These are phyloP conservation scores for Paramecium sexaurelia DNA, from an alignment of 73 alveolate species.

Conservation along the genomic window DNA sequence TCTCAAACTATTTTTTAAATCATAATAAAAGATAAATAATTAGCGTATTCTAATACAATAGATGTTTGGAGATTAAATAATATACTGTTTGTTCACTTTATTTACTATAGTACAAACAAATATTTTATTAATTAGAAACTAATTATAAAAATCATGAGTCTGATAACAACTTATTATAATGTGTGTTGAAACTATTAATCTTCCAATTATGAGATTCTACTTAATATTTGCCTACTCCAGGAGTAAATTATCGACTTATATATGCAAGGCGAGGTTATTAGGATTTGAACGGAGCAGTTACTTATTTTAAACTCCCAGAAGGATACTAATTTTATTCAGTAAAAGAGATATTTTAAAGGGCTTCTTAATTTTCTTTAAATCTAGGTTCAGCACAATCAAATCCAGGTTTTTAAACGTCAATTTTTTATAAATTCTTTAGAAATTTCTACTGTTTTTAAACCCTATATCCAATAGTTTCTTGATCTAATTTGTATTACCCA, in stretches of 20 bases:
- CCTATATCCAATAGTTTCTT: background rate
- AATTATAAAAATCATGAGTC: background rate
- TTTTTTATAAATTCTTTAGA: conserved; percentile 11
- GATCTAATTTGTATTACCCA: conserved; percentile 32
- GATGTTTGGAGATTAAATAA: too few relatives aligned
- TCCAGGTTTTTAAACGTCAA: conserved; percentile 49
- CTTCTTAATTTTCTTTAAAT: background rate
- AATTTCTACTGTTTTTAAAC: background rate
- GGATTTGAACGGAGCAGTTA: conserved; percentile 43
- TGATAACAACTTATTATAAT: conserved; percentile 21
- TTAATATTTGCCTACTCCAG: conserved; percentile 45
- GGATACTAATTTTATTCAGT: background rate
- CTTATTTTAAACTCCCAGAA: background rate
- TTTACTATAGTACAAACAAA: too few relatives aligned
- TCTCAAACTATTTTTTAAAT: too few relatives aligned
- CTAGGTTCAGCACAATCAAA: conserved; percentile 43
- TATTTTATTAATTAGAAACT: background rate
- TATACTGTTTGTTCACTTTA: too few relatives aligned
- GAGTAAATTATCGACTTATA: background rate
- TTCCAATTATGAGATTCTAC: conserved; percentile 21
- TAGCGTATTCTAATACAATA: too few relatives aligned
- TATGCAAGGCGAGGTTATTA: conserved; percentile 13
- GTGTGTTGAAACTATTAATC: conserved; percentile 31
- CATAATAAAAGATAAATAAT: too few relatives aligned
- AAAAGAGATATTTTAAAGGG: background rate